A percentile compares a stretch with the other conserved stretches of the same genome.
phyloP scores from a whole-genome alignment of 1,284 basidiomycete species.

The Papiliotrema nemorosa region DNA sequence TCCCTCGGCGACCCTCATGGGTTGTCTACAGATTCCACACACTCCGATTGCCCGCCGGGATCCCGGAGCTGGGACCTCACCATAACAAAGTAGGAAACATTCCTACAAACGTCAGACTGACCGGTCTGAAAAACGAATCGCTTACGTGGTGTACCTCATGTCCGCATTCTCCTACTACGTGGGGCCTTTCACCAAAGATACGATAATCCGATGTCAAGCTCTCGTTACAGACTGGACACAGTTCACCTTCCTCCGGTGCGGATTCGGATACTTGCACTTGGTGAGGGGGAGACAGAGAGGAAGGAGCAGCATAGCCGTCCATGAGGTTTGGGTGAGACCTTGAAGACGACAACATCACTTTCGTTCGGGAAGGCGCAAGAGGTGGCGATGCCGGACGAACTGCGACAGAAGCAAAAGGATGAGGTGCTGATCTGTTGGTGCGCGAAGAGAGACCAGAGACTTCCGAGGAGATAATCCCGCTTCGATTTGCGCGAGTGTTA shows the following conservation, averaged over 20 bases:
- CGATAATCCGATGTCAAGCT: conserved; percentile 43
- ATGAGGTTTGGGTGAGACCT: conserved; percentile 24
- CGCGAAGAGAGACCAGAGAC: neutral
- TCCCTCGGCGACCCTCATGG: conserved; percentile 82
- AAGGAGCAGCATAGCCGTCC: conserved; percentile 19
- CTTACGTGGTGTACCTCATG: conserved; percentile 89
- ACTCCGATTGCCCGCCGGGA: conserved; percentile 78
- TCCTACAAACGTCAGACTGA: conserved; percentile 56
- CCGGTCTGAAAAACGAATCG: conserved; percentile 15
- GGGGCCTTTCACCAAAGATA: conserved; percentile 89
- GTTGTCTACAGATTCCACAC: conserved; percentile 90
- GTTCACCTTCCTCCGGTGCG: conserved; percentile 38
- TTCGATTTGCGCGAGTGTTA: neutral
- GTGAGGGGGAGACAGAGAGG: conserved; percentile 20
- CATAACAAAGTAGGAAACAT: conserved; percentile 93
- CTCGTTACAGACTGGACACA: conserved; percentile 49
- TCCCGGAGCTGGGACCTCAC: conserved; percentile 66
- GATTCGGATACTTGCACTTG: conserved; percentile 39
- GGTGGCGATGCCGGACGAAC: conserved; percentile 16
- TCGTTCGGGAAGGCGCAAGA: neutral
- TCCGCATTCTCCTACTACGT: conserved; percentile 94
- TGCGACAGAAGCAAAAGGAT: conserved; percentile 37
- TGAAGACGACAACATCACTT: conserved; percentile 18
- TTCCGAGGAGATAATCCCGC: conserved; percentile 24
- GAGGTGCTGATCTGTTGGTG: conserved; percentile 19